Base-by-base conservation (phyloP, 2,329 filamentous ascomycete species). In the Rhytidhysteron rufulum region DNA sequence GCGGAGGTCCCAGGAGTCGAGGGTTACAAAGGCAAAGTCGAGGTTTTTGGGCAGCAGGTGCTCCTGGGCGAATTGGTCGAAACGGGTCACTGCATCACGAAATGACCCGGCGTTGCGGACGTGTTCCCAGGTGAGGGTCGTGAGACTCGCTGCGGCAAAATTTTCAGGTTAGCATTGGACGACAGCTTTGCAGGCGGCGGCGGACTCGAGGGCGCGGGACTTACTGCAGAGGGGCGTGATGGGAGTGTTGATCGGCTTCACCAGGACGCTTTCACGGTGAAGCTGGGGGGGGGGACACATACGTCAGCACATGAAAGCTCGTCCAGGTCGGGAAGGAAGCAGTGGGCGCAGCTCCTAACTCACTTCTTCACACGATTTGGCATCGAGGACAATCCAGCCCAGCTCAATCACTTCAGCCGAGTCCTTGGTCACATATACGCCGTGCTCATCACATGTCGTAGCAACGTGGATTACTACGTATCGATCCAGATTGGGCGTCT, bases 341-440 rank as follows among this genome's bases (percentile, higher is more conserved):
- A 34, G 44, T 39, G 40, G 39, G 38, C 13, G 20, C 21, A 27
- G 9, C 41, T n/a, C n/a, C n/a, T n/a, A n/a, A 43, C 47, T 38
- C 48, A 95, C 90, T 85, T 96, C 90, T 58, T 96, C 90, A 57
- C 89, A 86, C 49, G 80, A 85, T 73, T 91, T 93, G 52, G 88
- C 85, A 66, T 96, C 90, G 49, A 96, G 78, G 60, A 98, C 73
- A 63, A 97, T 95, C 93, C 93, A 98, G 50, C 91, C 93, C 64
- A 98, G 79, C 79, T 98, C 93, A 69, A 98, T 98, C 53, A 98
- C 93, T 74, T 98, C 93, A 48, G 93, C 93, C 44, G 93, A 97
- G 71, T 98, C 93, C 72, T 97, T 97, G 45, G 93, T 98, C 44
- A 98, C 93, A 69, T 98, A 98, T 52, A 98, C 93, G 49, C 93